A percentile compares a stretch with the other conserved stretches of the same genome.
phyloP scores from a whole-genome alignment of 2,329 filamentous ascomycete genomes.

The Plectosphaerella plurivora region DNA sequence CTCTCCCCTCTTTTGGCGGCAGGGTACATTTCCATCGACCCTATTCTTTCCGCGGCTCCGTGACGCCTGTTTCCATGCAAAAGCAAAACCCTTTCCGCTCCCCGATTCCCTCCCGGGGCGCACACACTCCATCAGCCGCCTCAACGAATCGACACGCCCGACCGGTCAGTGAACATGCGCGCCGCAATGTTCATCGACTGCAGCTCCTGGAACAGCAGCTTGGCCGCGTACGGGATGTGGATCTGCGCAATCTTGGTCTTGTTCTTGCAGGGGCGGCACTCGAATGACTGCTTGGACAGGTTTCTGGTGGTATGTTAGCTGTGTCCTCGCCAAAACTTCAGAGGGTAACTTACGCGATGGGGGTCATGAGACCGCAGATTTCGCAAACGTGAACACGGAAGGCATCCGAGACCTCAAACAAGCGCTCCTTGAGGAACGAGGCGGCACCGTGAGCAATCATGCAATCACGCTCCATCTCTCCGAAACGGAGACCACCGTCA shows the following conservation, averaged over 20 bases:
- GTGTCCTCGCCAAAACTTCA: neutral
- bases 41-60: too few relatives aligned
- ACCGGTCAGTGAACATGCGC: slow-evolving; percentile 90
- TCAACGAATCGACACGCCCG: slow-evolving; percentile 67
- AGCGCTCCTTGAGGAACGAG: slow-evolving; percentile 91
- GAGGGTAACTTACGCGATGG: slow-evolving; percentile 77
- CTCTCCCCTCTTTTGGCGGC: too few relatives aligned
- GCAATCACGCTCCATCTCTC: slow-evolving; percentile 99
- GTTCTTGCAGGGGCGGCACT: slow-evolving; percentile 97
- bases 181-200: slow-evolving; percentile 98
- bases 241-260: slow-evolving; percentile 98
- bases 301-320: slow-evolving; percentile 55
- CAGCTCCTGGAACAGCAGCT: slow-evolving; percentile 96
- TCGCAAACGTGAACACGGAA: slow-evolving; percentile 98
- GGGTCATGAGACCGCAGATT: slow-evolving; percentile 98
- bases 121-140: neutral
- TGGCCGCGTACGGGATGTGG: slow-evolving; percentile 95
- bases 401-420: slow-evolving; percentile 96
- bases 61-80: too few relatives aligned
- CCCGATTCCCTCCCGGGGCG: too few relatives aligned
- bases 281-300: slow-evolving; percentile 91
- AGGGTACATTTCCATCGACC: too few relatives aligned
- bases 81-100: too few relatives aligned
- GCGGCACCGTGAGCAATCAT: slow-evolving; percentile 99
- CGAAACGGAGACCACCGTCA: slow-evolving; percentile 97